phyloP scores from a whole-genome alignment of 2,329 filamentous ascomycete genomes.

The Clonostachys sp. region DNA sequence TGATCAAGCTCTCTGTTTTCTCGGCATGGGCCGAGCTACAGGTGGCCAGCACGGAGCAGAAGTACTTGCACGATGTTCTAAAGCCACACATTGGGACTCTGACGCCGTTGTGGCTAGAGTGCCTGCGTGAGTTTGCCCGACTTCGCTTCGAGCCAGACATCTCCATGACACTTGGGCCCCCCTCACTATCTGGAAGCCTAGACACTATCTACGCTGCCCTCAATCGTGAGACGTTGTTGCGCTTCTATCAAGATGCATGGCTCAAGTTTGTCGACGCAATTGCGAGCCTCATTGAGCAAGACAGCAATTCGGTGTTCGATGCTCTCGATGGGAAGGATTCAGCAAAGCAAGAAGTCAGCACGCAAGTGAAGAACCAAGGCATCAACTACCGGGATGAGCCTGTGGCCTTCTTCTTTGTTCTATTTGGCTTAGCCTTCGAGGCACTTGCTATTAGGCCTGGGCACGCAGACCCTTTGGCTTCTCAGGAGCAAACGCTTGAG shows the following conservation, averaged over 20 bases:
- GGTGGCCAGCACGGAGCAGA: slow-evolving; percentile 88
- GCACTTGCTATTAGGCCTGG: slow-evolving; percentile 77
- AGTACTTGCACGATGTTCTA: slow-evolving; percentile 82
- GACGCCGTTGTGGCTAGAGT: slow-evolving; percentile 91
- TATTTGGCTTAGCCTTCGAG: slow-evolving; percentile 95
- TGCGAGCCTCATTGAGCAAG: slow-evolving; percentile 93
- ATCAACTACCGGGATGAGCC: slow-evolving; percentile 99
- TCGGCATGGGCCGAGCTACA: slow-evolving; percentile 97
- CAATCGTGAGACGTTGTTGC: slow-evolving; percentile 87
- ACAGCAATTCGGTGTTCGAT: slow-evolving; percentile 96
- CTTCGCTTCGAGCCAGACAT: slow-evolving; percentile 96
- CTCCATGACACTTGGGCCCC: slow-evolving; percentile 80
- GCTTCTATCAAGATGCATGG: slow-evolving; percentile 97
- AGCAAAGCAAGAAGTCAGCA: slow-evolving; percentile 37
- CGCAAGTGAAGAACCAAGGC: slow-evolving; percentile 60
- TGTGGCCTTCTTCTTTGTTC: slow-evolving; percentile 96
- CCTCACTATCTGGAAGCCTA: slow-evolving; percentile 76
- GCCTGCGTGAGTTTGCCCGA: slow-evolving; percentile 87
- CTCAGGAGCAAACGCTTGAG: slow-evolving; percentile 75
- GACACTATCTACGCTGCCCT: slow-evolving; percentile 93
- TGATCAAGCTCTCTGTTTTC: slow-evolving; percentile 97
- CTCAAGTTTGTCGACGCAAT: slow-evolving; percentile 95
- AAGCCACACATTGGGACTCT: slow-evolving; percentile 85
- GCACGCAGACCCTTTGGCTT: slow-evolving; percentile 48
- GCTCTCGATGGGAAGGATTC: slow-evolving; percentile 82